Percentiles rank a stretch among this genome's conserved stretches.
These are phyloP conservation scores for Pelargonium cotyledonis DNA, from an alignment of 441 rosid genomes.

Conservation along the genomic window DNA sequence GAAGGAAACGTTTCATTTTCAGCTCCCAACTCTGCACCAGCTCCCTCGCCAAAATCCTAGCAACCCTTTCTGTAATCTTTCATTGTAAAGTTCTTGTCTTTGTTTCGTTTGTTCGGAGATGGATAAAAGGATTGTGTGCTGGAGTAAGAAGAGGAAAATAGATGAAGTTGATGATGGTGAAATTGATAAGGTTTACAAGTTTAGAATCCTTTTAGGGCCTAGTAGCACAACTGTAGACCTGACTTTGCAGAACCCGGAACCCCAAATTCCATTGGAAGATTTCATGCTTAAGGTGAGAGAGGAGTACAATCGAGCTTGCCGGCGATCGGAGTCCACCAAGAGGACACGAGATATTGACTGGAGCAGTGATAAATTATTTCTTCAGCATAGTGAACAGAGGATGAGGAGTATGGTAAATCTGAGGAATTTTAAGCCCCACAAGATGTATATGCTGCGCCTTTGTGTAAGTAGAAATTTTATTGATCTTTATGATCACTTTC, in stretches of 20 bases:
- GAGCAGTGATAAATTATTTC: constrained; percentile 19
- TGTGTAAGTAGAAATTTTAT: constrained; percentile 36
- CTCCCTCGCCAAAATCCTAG: neutral
- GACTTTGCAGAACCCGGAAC: constrained; percentile 21
- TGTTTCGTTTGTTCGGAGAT: neutral
- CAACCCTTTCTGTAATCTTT: too few species aligned
- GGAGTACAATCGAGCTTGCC: constrained; percentile 20
- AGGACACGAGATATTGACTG: constrained; percentile 28
- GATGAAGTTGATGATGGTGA: constrained; percentile 11
- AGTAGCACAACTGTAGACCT: constrained; percentile 39
- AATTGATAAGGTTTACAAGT: constrained; percentile 20
- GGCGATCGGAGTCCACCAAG: constrained; percentile 10
- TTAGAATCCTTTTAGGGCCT: constrained; percentile 44
- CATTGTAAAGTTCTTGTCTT: neutral
- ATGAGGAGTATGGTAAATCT: constrained; percentile 25
- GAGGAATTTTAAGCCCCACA: constrained; percentile 27
- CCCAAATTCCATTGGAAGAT: constrained; percentile 22
- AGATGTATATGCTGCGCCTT: constrained; percentile 42
- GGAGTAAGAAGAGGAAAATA: constrained; percentile 18
- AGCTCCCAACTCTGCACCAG: too few species aligned
- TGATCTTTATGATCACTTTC: neutral
- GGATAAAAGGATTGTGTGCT: constrained; percentile 1
- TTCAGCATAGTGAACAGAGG: constrained; percentile 35
- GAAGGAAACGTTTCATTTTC: constrained; percentile 1
- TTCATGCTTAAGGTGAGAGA: constrained; percentile 34